These are phyloP conservation scores for Vigna nakashimae DNA, from an alignment of 306 rosid species.

Conservation along the genomic window DNA sequence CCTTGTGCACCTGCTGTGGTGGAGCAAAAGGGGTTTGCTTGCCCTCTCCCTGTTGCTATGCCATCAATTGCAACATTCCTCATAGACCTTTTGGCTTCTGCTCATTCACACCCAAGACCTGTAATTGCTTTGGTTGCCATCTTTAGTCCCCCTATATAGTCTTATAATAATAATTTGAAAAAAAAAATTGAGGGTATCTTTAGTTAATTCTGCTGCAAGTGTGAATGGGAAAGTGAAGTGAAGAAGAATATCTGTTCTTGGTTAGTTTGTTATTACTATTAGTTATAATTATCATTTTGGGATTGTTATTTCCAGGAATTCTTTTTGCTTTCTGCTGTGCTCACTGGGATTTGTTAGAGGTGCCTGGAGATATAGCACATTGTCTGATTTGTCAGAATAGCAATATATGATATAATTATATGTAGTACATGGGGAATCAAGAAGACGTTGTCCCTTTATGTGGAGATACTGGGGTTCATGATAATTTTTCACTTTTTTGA, in stretches of 20 bases:
- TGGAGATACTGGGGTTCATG: slow-evolving; percentile 65
- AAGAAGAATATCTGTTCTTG: slow-evolving; percentile 74
- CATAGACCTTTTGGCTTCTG: slow-evolving; percentile 97
- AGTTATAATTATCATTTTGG: slow-evolving; percentile 43
- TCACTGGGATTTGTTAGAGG: slow-evolving; percentile 55
- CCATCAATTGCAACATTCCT: slow-evolving; percentile 98
- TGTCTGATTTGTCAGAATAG: slow-evolving; percentile 56
- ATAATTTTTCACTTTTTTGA: slow-evolving; percentile 51
- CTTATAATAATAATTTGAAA: slow-evolving; percentile 45
- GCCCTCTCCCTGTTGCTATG: slow-evolving; percentile 99
- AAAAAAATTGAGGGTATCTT: slow-evolving; percentile 50
- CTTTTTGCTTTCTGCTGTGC: slow-evolving; percentile 15
- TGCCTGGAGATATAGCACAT: slow-evolving; percentile 58
- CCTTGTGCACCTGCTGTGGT: slow-evolving; percentile 96
- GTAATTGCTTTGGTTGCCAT: slow-evolving; percentile 99
- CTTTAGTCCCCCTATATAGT: slow-evolving; percentile 52
- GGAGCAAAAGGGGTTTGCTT: slow-evolving; percentile 90
- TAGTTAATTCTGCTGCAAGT: slow-evolving; percentile 58
- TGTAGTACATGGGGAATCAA: slow-evolving; percentile 53
- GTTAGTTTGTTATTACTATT: slow-evolving; percentile 54
- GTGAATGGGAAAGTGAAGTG: slow-evolving; percentile 64
- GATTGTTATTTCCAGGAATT: slow-evolving; percentile 43
- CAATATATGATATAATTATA: slow-evolving; percentile 48
- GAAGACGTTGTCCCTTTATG: slow-evolving; percentile 54
- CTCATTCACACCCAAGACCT: slow-evolving; percentile 95